Evolutionary conservation across 2,329 filamentous ascomycete genomes (phyloP).

Genomic region (Fusarium sp.): DNA sequence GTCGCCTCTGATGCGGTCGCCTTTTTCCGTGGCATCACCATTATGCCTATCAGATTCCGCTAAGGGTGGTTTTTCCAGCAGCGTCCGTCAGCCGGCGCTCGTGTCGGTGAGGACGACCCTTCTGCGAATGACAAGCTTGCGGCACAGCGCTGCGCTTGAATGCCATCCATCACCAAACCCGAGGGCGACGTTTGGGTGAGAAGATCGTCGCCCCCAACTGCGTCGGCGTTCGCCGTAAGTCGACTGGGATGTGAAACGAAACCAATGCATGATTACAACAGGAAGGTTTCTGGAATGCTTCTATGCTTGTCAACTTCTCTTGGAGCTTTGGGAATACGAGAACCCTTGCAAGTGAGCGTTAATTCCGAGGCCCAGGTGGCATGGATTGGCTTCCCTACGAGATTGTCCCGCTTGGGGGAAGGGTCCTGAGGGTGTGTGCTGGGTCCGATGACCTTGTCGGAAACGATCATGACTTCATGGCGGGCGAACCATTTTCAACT

Average conservation of each 20-base stretch:
- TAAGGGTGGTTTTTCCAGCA: conserved; percentile 4
- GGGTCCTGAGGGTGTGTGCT: neutral
- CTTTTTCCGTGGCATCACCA: conserved; percentile 12
- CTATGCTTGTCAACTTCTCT: conserved; percentile 11
- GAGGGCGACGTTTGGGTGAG: neutral
- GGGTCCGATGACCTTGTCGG: conserved; percentile 8
- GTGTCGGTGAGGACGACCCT: conserved; percentile 11
- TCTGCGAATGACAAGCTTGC: conserved; percentile 14
- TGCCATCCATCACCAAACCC: conserved; percentile 11
- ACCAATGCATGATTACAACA: conserved; percentile 27
- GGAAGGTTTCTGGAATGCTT: conserved; percentile 44
- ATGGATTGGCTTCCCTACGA: conserved; percentile 16
- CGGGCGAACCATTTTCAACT: conserved; percentile 21
- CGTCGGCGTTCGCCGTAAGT: conserved; percentile 16
- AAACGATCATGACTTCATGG: conserved; percentile 6
- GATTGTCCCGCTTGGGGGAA: conserved; percentile 13
- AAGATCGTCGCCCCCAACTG: conserved; percentile 8
- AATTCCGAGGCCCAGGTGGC: conserved; percentile 1
- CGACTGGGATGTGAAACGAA: conserved; percentile 17
- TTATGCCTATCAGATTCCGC: neutral
- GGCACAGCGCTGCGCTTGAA: conserved; percentile 21
- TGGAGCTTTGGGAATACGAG: conserved; percentile 13
- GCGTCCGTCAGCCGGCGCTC: conserved; percentile 4
- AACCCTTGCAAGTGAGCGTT: conserved; percentile 15
- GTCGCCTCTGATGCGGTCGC: conserved; percentile 2